Evolutionary conservation across 495 filamentous ascomycete species (phyloP).

Genomic region (Hyaloscypha hepaticicola): DNA sequence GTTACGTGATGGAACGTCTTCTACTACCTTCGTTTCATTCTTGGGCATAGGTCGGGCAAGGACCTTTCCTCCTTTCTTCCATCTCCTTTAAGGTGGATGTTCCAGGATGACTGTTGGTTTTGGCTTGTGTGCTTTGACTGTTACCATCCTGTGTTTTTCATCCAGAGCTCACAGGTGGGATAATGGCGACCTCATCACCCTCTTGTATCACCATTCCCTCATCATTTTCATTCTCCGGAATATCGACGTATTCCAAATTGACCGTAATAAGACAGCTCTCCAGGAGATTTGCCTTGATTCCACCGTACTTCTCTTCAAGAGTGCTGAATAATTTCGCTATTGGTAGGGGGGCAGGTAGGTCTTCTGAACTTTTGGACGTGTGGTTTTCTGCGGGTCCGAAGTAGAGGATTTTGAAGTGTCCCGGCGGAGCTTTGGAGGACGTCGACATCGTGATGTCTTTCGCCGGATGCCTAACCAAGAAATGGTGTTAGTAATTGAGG

Average conservation of each 20-base stretch:
- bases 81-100: not conserved
- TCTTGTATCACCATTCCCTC: constrained; percentile 56
- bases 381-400: constrained; percentile 78
- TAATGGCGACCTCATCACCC: constrained; percentile 91
- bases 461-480: not conserved
- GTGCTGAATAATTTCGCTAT: constrained; percentile 61
- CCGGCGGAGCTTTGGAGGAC: constrained; percentile 44
- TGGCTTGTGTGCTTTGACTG: not conserved
- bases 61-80: too few species aligned
- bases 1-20: too few species aligned
- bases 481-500: constrained; percentile 4
- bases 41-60: too few species aligned
- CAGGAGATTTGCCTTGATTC: constrained; percentile 74
- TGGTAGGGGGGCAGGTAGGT: constrained; percentile 69
- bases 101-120: not conserved
- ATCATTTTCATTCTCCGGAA: constrained; percentile 44
- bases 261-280: constrained; percentile 78
- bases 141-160: constrained; percentile 29
- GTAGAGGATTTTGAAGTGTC: constrained; percentile 80
- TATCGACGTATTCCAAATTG: constrained; percentile 85
- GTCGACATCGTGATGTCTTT: constrained; percentile 31
- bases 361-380: constrained; percentile 69
- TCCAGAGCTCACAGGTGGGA: constrained; percentile 94
- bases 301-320: constrained; percentile 77
- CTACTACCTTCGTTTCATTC: too few species aligned